Evolutionary conservation across 495 filamentous ascomycete genomes (phyloP), one percentile per base, ranked within the genome.

Genomic region (Neurospora cerealis): DNA sequence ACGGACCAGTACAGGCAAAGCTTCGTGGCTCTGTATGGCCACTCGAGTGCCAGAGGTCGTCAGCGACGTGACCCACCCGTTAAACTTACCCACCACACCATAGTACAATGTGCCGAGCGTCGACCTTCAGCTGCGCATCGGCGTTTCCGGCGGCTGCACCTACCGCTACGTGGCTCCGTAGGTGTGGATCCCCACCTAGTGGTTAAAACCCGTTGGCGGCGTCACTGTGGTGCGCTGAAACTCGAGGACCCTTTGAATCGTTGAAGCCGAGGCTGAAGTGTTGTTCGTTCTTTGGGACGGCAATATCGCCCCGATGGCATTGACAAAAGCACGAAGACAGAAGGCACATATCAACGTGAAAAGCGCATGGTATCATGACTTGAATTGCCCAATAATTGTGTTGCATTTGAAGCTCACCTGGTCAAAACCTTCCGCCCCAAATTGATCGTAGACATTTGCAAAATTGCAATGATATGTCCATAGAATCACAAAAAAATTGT

Each of bases 391-490:
- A 34, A 66, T 32, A 66, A 66, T 66, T 34, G 48, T 66, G 28
- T 60, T 66, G 54, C 54, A 34, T 66, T 34, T 66, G 28, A 32
- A 66, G 54, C 54, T 66, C 54, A 36, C 54, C 11, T 4, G 54
- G 28, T 66, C 54, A 66, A 66, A 66, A 66, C 54, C 54, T 66
- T 66, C 54, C 54, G 15, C 28, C 54, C 54, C 9, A 66, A 34
- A 6, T 66, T 17, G 54, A 66, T 66, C 54, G 54, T 66, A 66
- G 54, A 54, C 75, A 73, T 74, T 74, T 42, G n/a, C n/a, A n/a
- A n/a, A n/a, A n/a, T n/a, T 79, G 76, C 78, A 77, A 74, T 78
- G 78, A 79, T 84, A 83, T 85, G 83, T 83, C 78, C 80, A 82
- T 76, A 79, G 78, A 83, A 81, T 80, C 77, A 74, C 34, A 79